Conservation (phyloP, 2,329 filamentous ascomycete genomes). For the Amylocarpus encephaloides region DNA sequence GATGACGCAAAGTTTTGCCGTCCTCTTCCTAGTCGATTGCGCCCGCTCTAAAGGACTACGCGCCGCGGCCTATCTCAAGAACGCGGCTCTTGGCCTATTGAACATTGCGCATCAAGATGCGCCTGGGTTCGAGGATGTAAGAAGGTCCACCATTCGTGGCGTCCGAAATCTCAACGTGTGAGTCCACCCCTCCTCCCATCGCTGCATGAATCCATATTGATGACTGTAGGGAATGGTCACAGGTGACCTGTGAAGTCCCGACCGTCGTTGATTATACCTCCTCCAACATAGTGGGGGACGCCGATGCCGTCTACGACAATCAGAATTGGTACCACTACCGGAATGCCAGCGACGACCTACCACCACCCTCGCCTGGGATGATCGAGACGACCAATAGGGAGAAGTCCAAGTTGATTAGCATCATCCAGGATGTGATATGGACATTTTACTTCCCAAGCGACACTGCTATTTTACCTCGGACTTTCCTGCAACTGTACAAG, state of each 20-base stretch:
- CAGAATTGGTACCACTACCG: conserved; percentile 26
- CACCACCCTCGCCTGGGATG: conserved; percentile 19
- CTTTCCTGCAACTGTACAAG: conserved; percentile 26
- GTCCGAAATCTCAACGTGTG: conserved; percentile 31
- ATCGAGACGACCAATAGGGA: conserved; percentile 28
- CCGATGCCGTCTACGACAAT: conserved; percentile 16
- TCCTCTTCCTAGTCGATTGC: conserved; percentile 30
- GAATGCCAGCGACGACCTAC: conserved; percentile 14
- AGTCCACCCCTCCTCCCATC: conserved; percentile 10
- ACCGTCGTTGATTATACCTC: conserved; percentile 4
- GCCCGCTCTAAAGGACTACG: conserved; percentile 24
- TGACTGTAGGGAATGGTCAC: conserved; percentile 30
- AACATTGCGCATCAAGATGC: conserved; percentile 10
- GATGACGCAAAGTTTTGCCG: conserved; percentile 28
- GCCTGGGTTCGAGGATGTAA: conserved; percentile 24
- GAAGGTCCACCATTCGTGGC: conserved; percentile 29
- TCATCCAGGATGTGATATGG: conserved; percentile 24
- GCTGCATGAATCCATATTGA: conserved; percentile 16
- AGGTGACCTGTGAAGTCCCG: conserved; percentile 29
- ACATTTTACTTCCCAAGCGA: conserved; percentile 23
- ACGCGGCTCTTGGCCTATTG: conserved; percentile 23
- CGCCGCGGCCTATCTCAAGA: conserved; percentile 26
- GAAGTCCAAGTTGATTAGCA: conserved; percentile 26
- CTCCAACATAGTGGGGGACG: conserved; percentile 14
- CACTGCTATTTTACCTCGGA: conserved; percentile 14